Evolutionary conservation across 2,329 filamentous ascomycete species (phyloP).

Genomic region (Trichoderma oligosporum): DNA sequence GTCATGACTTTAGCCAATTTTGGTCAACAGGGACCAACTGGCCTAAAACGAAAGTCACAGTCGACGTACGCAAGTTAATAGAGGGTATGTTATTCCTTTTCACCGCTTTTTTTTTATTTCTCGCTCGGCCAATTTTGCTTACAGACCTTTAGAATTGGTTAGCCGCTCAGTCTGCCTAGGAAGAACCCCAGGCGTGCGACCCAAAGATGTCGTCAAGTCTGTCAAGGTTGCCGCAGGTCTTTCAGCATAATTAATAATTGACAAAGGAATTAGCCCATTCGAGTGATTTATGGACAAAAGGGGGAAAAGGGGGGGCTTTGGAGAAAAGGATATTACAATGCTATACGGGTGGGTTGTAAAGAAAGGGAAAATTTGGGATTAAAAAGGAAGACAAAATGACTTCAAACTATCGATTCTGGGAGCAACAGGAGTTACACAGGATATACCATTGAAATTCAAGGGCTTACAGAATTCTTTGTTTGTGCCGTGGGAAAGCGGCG

Average conservation of each 20-base stretch:
- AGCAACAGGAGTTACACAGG: conserved; percentile 10
- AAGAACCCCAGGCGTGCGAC: conserved; percentile 37
- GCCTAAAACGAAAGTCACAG: conserved; percentile 33
- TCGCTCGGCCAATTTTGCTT: neutral
- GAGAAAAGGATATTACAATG: no score
- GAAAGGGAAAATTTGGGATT: no score
- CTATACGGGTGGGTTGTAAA: no score
- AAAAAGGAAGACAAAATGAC: neutral
- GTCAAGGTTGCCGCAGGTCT: conserved; percentile 30
- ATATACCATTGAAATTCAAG: conserved; percentile 9
- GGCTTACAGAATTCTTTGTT: neutral
- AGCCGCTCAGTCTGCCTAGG: conserved; percentile 38
- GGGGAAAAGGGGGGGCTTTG: no score
- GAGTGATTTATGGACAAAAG: no score
- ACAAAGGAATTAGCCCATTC: neutral
- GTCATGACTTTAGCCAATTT: conserved; percentile 7
- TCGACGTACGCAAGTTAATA: conserved; percentile 35
- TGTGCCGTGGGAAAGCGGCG: neutral
- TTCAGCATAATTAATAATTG: neutral
- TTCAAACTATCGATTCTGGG: neutral
- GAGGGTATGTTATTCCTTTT: conserved; percentile 29
- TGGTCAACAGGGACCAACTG: conserved; percentile 22
- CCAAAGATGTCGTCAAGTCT: conserved; percentile 36
- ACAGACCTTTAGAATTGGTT: conserved; percentile 34
- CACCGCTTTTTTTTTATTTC: neutral